Base-by-base conservation (phyloP, 1,284 basidiomycete species). In the Puccinia coronata region DNA sequence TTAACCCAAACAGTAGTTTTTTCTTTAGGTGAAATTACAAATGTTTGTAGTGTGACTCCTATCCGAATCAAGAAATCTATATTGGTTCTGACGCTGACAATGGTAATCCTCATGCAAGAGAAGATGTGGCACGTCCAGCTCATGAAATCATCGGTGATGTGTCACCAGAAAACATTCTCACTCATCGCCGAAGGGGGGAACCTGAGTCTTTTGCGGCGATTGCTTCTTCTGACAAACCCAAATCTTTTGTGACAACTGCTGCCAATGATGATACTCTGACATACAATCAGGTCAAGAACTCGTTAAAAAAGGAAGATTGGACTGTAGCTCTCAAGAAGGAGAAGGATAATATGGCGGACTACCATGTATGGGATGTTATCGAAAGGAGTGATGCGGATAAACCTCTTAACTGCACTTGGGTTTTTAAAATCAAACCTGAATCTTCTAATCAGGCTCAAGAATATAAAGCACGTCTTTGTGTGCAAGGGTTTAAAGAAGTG, bases 331-430 rank as follows among this genome's bases (percentile, higher is more conserved):
- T 72, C 2, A 8, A 31, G 23, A 49, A 47, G 23, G 70, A 72
- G 39, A 28, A 11, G 2, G 49, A 34, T 12, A 72, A 51, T 12
- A 72, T 72, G 70, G 47, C 2, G 3, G n/a, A 18, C 31, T 39
- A 51, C n/a, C 2, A 72, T 2, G 70, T 72, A 5, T 72, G 70
- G 70, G 49, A 53, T 72, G 70, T 49, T 8, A 39, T 72, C 41
- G 23, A 72, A 1, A 53, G 12, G 34, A 4, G 1, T 8, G 2
- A 28, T 12, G 28, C 16, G 6, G 14, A 51, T 31, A 72, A 72
- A n/a, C 28, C 31, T 8, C 25, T 72, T 23, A 36, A 39, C 20
- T 51, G 47, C 31, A 72, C 70, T 18, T 72, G 70, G 43, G 70
- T 72, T 34, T 53, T 72, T n/a, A 67, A 72, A n/a, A 53, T 51